Evolutionary conservation across 2,329 filamentous ascomycete species (phyloP).

Genomic region (Curvularia sp.): DNA sequence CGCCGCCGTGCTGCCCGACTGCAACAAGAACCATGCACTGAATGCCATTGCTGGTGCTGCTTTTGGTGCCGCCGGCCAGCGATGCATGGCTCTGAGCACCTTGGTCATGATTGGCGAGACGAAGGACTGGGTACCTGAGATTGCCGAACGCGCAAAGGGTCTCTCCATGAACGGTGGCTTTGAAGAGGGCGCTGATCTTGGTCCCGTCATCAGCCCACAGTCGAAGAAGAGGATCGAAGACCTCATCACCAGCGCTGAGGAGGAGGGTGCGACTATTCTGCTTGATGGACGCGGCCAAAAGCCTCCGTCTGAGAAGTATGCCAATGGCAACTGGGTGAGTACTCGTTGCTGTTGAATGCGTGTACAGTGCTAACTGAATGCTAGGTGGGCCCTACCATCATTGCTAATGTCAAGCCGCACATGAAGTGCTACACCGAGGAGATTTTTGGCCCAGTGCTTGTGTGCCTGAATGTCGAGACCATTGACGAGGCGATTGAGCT

Average conservation of each 20-base stretch:
- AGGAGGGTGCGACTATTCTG: slow-evolving; percentile 82
- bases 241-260: slow-evolving; percentile 77
- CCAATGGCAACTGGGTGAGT: slow-evolving; percentile 78
- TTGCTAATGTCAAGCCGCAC: slow-evolving; percentile 77
- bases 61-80: slow-evolving; percentile 83
- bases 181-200: slow-evolving; percentile 79
- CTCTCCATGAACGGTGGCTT: slow-evolving; percentile 82
- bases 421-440: slow-evolving; percentile 88
- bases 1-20: slow-evolving; percentile 81
- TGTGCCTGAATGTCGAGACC: slow-evolving; percentile 79
- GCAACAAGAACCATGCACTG: slow-evolving; percentile 88
- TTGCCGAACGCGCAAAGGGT: slow-evolving; percentile 76
- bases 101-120: slow-evolving; percentile 85
- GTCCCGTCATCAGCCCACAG: slow-evolving; percentile 81
- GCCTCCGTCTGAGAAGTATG: slow-evolving; percentile 75
- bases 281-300: slow-evolving; percentile 79
- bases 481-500: slow-evolving; percentile 81
- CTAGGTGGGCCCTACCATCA: slow-evolving; percentile 80
- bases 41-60: slow-evolving; percentile 85
- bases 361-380: slow-evolving; percentile 23
- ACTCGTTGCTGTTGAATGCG: not conserved
- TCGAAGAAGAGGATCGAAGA: slow-evolving; percentile 80
- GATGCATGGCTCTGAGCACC: slow-evolving; percentile 86
- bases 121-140: slow-evolving; percentile 79
- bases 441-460: slow-evolving; percentile 84